A percentile compares a stretch with the other conserved stretches of the same genome.
Evolutionary conservation across 345 rosid genomes (phyloP).

Genomic region (Aquilaria yunnanensis): DNA sequence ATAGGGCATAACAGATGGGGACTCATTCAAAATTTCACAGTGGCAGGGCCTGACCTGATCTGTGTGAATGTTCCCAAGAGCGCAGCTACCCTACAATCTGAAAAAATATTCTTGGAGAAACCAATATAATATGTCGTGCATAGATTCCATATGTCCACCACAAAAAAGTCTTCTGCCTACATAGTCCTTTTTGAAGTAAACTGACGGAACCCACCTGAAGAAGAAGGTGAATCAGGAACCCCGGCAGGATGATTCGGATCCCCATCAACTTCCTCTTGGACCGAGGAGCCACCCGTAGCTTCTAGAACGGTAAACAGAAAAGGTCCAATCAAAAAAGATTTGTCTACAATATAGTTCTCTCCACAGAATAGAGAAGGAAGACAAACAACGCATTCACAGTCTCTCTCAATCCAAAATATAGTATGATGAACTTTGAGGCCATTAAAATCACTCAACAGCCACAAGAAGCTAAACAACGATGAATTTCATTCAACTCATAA

Average conservation of each 20-base stretch:
- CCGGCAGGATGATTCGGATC: slow-evolving; percentile 52
- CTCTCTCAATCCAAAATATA: too few species aligned
- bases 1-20: slow-evolving; percentile 50
- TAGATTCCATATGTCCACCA: slow-evolving; percentile 54
- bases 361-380: too few species aligned
- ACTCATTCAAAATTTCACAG: slow-evolving; percentile 60
- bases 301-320: slow-evolving; percentile 31
- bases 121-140: slow-evolving; percentile 51
- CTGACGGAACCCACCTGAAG: slow-evolving; percentile 99
- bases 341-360: too few species aligned
- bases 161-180: slow-evolving; percentile 54
- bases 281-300: slow-evolving; percentile 91
- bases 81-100: slow-evolving; percentile 72
- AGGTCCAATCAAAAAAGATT: background rate
- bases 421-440: too few species aligned
- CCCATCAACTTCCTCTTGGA: slow-evolving; percentile 47
- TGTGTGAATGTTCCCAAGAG: slow-evolving; percentile 61
- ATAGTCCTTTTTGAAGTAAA: slow-evolving; percentile 80
- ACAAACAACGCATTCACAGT: too few species aligned
- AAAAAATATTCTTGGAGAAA: slow-evolving; percentile 50
- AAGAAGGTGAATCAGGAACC: slow-evolving; percentile 92
- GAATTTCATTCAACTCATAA: too few species aligned
- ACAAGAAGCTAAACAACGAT: too few species aligned
- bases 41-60: slow-evolving; percentile 66
- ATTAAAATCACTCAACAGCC: too few species aligned